phyloP scores from a whole-genome alignment of 2,329 filamentous ascomycete species.

The Talaromyces sp. region DNA sequence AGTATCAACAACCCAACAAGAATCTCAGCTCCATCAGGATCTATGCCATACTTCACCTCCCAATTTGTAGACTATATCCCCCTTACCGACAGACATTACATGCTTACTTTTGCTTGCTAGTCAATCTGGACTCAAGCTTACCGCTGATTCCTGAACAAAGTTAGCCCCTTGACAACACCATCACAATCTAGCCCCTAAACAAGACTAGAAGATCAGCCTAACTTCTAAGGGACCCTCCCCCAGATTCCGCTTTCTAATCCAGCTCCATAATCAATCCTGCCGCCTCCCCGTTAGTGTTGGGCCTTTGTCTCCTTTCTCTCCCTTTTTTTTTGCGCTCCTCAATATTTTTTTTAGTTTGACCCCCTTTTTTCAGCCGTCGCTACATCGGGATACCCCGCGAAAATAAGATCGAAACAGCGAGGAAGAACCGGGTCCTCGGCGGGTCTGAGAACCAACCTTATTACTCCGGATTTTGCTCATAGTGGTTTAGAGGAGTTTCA shows the following conservation, averaged over 20 bases:
- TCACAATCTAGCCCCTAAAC: neutral
- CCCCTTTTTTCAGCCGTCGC: neutral
- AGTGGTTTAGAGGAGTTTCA: too few relatives aligned
- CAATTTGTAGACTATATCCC: neutral
- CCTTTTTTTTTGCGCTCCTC: neutral
- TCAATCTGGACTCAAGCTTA: neutral
- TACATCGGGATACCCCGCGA: slow-evolving; percentile 12
- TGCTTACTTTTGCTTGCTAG: neutral
- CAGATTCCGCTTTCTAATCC: slow-evolving; percentile 10
- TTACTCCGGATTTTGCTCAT: slow-evolving; percentile 1
- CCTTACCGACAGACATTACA: slow-evolving; percentile 7
- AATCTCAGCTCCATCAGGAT: neutral
- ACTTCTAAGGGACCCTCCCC: slow-evolving; percentile 11
- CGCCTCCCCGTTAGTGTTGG: slow-evolving; percentile 2
- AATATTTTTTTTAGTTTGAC: neutral
- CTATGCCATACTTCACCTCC: neutral
- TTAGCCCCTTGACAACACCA: neutral
- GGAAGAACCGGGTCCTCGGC: slow-evolving; percentile 11
- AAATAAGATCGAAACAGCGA: slow-evolving; percentile 10
- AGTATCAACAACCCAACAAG: neutral
- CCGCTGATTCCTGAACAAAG: neutral
- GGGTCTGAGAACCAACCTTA: slow-evolving; percentile 1
- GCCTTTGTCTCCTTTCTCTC: neutral
- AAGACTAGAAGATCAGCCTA: neutral
- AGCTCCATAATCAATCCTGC: slow-evolving; percentile 7